A percentile compares a stretch with the other conserved stretches of the same genome.
phyloP scores from a whole-genome alignment of 495 filamentous ascomycete species.

The Penicillium turbatum region DNA sequence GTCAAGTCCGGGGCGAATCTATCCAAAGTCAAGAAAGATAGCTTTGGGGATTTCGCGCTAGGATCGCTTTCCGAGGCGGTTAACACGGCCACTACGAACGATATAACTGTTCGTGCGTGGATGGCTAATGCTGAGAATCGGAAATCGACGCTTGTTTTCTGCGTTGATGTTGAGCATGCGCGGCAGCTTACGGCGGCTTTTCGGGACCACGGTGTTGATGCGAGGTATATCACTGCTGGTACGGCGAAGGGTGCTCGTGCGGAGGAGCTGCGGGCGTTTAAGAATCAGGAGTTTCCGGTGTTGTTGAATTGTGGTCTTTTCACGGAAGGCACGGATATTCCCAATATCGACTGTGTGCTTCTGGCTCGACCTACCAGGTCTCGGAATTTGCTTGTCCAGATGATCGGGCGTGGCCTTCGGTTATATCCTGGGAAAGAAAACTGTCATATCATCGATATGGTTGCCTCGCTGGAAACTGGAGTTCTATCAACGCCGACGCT shows the following conservation, averaged over 20 bases:
- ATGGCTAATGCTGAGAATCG: slow-evolving; percentile 63
- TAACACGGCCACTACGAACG: slow-evolving; percentile 73
- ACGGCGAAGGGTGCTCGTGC: slow-evolving; percentile 62
- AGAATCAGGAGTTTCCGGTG: slow-evolving; percentile 70
- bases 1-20: slow-evolving; percentile 78
- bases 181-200: slow-evolving; percentile 67
- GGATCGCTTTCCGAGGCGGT: slow-evolving; percentile 70
- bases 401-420: slow-evolving; percentile 94
- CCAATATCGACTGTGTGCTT: slow-evolving; percentile 92
- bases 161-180: slow-evolving; percentile 83
- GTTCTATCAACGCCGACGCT: slow-evolving; percentile 87
- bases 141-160: slow-evolving; percentile 89
- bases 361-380: slow-evolving; percentile 87
- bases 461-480: slow-evolving; percentile 71
- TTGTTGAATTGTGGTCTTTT: slow-evolving; percentile 95
- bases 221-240: slow-evolving; percentile 74
- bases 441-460: slow-evolving; percentile 97
- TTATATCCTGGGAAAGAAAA: slow-evolving; percentile 74
- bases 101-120: slow-evolving; percentile 82
- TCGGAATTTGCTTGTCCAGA: slow-evolving; percentile 86
- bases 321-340: slow-evolving; percentile 95
- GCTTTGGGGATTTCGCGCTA: slow-evolving; percentile 73
- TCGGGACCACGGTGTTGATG: slow-evolving; percentile 72
- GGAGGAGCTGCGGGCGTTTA: slow-evolving; percentile 69
- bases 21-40: slow-evolving; percentile 56